Percentiles rank a stretch among this genome's conserved stretches.
Evolutionary conservation across 176 grass and related monocot species (phyloP).

Genomic region (Metroxylon sagu): DNA sequence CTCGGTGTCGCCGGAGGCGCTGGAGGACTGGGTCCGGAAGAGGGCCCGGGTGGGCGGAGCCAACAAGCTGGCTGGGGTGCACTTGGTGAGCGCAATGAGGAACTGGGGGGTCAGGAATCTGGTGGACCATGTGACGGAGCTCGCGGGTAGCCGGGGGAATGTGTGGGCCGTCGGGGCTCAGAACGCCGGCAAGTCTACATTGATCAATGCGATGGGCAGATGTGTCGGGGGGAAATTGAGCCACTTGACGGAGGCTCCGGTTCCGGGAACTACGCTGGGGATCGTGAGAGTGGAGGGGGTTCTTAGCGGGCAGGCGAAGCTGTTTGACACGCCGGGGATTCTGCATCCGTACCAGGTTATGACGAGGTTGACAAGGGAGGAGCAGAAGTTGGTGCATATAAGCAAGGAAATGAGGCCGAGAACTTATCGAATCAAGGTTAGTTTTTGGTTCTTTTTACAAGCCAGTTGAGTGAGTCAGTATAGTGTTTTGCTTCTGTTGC

Average conservation of each 20-base stretch:
- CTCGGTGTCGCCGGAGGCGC: conserved; percentile 32
- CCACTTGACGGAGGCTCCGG: conserved; percentile 70
- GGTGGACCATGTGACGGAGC: conserved; percentile 52
- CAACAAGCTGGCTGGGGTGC: conserved; percentile 40
- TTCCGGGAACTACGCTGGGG: conserved; percentile 75
- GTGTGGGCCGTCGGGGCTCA: conserved; percentile 85
- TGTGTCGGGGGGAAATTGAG: conserved; percentile 33
- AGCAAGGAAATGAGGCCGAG: conserved; percentile 64
- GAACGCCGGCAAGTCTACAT: conserved; percentile 77
- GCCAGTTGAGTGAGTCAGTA: no score
- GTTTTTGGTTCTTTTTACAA: background rate
- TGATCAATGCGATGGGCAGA: conserved; percentile 67
- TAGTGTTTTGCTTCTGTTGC: no score
- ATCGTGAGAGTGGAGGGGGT: conserved; percentile 59
- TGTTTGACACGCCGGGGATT: conserved; percentile 76
- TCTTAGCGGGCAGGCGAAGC: conserved; percentile 60
- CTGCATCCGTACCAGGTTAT: conserved; percentile 81
- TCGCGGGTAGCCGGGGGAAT: conserved; percentile 54
- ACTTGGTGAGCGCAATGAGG: conserved; percentile 52
- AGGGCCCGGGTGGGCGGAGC: conserved; percentile 25
- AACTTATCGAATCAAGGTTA: conserved; percentile 80
- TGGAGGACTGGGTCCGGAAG: conserved; percentile 54
- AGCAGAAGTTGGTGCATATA: conserved; percentile 72
- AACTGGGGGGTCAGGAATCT: conserved; percentile 66
- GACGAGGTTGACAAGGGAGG: conserved; percentile 47